These are phyloP conservation scores for Botrytis elliptica DNA, from an alignment of 2,329 filamentous ascomycete species.

Conservation along the genomic window DNA sequence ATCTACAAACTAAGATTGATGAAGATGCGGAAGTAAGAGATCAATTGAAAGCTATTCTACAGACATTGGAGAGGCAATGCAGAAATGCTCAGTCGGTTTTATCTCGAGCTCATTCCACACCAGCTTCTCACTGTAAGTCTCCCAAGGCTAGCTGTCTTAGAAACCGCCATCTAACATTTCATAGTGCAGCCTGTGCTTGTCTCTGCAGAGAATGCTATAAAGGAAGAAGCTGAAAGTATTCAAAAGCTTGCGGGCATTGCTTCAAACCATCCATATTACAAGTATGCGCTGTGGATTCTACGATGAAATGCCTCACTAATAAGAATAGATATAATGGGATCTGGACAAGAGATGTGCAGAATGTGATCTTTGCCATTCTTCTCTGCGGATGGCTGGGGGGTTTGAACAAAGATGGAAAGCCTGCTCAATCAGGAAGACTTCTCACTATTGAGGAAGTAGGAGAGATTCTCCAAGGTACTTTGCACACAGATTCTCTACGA, in stretches of 20 bases:
- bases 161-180: slow-evolving; percentile 22
- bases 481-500: neutral
- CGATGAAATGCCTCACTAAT: slow-evolving; percentile 19
- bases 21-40: slow-evolving; percentile 81
- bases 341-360: slow-evolving; percentile 84
- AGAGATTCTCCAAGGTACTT: slow-evolving; percentile 62
- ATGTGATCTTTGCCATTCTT: slow-evolving; percentile 61
- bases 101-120: slow-evolving; percentile 86
- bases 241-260: slow-evolving; percentile 69
- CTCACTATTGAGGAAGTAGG: slow-evolving; percentile 88
- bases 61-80: slow-evolving; percentile 79
- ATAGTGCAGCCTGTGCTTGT: slow-evolving; percentile 67
- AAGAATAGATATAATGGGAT: slow-evolving; percentile 68
- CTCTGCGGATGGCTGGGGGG: slow-evolving; percentile 77
- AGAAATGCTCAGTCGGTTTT: slow-evolving; percentile 78
- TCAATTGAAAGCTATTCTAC: slow-evolving; percentile 76
- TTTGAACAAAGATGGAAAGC: slow-evolving; percentile 53
- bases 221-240: slow-evolving; percentile 69
- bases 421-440: slow-evolving; percentile 61
- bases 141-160: neutral
- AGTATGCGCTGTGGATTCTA: slow-evolving; percentile 50
- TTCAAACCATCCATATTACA: slow-evolving; percentile 93
- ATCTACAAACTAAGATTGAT: slow-evolving; percentile 85
- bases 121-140: slow-evolving; percentile 58
- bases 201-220: slow-evolving; percentile 67